Conservation (phyloP, 2,329 filamentous ascomycete genomes). For the Beauveria sp. region DNA sequence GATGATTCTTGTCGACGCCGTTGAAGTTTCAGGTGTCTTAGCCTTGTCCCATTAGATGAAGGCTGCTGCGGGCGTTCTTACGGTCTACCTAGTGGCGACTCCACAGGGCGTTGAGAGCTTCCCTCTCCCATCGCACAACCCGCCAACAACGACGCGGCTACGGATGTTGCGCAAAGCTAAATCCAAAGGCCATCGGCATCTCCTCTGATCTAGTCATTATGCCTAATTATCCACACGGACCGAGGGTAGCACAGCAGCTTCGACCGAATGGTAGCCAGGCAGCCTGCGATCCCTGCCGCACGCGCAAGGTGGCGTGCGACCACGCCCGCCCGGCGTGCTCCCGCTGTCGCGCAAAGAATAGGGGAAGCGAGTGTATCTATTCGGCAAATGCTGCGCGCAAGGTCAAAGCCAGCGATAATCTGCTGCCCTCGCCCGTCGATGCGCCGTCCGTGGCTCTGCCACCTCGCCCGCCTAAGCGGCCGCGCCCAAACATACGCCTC, state of each 20-base stretch:
- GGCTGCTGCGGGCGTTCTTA: neutral
- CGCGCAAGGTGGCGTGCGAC: conserved; percentile 34
- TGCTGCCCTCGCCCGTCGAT: neutral
- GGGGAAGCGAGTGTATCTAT: conserved; percentile 27
- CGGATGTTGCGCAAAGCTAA: neutral
- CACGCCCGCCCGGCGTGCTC: conserved; percentile 29
- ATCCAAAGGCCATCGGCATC: neutral
- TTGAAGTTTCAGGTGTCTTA: neutral
- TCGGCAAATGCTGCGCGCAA: neutral
- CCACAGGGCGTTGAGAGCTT: neutral
- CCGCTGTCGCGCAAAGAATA: conserved; percentile 28
- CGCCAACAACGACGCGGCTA: neutral
- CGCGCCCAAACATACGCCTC: neutral
- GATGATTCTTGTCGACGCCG: too few relatives aligned
- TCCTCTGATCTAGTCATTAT: too few relatives aligned
- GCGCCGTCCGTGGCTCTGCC: neutral
- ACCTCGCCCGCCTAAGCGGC: neutral
- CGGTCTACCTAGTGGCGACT: neutral
- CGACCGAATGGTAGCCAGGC: conserved; percentile 19
- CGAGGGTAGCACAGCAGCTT: conserved; percentile 14
- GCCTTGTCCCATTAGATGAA: neutral
- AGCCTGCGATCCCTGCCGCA: conserved; percentile 27
- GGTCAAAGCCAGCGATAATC: neutral
- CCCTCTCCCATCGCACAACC: neutral
- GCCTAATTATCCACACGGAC: neutral